Percentiles rank a stretch among this genome's conserved stretches.
These are phyloP conservation scores for Nephelium lappaceum DNA, from an alignment of 345 rosid genomes.

Conservation along the genomic window DNA sequence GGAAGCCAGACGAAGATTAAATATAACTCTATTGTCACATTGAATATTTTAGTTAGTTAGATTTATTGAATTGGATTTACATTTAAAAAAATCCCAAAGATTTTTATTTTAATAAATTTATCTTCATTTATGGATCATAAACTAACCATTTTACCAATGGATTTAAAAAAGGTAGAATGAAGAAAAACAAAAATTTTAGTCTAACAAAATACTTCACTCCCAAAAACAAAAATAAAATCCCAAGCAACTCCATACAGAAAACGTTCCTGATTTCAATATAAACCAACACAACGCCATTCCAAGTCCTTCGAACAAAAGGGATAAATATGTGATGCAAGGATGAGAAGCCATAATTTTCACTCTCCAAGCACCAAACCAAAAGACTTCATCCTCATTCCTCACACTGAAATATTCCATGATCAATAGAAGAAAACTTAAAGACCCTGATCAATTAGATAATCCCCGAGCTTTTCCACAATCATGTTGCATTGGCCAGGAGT, in stretches of 20 bases:
- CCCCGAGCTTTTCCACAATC: conserved; percentile 49
- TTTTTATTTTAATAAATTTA: too few species aligned
- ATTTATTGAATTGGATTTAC: too few species aligned
- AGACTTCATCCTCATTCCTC: conserved; percentile 8
- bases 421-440: conserved; percentile 20
- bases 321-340: conserved; percentile 3
- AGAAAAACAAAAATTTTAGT: background rate
- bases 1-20: too few species aligned
- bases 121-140: too few species aligned
- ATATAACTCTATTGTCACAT: too few species aligned
- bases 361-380: background rate
- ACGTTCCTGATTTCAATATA: background rate
- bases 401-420: conserved; percentile 6
- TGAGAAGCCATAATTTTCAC: background rate
- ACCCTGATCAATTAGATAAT: conserved; percentile 47
- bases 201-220: conserved; percentile 5
- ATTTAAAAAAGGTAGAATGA: background rate
- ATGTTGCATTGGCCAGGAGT: conserved; percentile 54
- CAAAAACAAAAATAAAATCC: background rate
- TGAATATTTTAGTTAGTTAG: too few species aligned
- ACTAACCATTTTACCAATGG: too few species aligned
- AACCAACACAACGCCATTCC: conserved; percentile 9
- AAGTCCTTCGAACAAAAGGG: background rate
- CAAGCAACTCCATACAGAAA: background rate
- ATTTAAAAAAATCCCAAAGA: too few species aligned